Base-by-base conservation (phyloP, 1,139 yeast genomes). In the Trichomonascaceae sp. region DNA sequence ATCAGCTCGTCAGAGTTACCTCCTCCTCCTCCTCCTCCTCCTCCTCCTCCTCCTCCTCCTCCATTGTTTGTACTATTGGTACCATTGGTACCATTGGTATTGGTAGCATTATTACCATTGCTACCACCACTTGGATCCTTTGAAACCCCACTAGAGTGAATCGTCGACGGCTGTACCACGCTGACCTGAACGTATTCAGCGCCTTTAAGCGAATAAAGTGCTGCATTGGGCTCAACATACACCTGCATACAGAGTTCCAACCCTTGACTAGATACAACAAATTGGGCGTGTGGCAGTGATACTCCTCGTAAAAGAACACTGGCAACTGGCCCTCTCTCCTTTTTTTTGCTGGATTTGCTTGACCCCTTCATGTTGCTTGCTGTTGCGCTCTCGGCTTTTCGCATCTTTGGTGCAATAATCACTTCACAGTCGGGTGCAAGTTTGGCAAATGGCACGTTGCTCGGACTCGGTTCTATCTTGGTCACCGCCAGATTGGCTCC, bases 351-450 rank as follows among this genome's bases (percentile, higher is more conserved):
- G 17, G 37, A 23, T 4, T 39, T 29, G 17, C 37, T 31, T 16
- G 25, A 17, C 9, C 15, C 26, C 4, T 30, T 39, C 34, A 26
- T 36, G 8, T 13, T 18, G 17, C 29, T 27, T 38, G 28, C 22
- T 30, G 46, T 31, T 43, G 44, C 30, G 33, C 33, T 17, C 16
- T 40, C 43, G 30, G 57, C 59, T 45, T 60, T 61, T 43, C 74
- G 57, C 17, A 68, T 65, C 51, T 79, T 78, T 8, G 95, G 96
- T 2, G 93, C 85, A 35, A 89, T 76, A 30, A 82, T 74, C 6
- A 87, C 71, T 49, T 87, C 93, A 17, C 93, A 73, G 40, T 74
- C 72, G 2, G 82, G 78, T 0, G 76, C 69, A 6, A 89, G 57
- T 42, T 69, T 67, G 1, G 84, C 93, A 47, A 61, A 69, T 17